phyloP scores from a whole-genome alignment of 176 grass and related monocot species.

The Oryza longistaminata region DNA sequence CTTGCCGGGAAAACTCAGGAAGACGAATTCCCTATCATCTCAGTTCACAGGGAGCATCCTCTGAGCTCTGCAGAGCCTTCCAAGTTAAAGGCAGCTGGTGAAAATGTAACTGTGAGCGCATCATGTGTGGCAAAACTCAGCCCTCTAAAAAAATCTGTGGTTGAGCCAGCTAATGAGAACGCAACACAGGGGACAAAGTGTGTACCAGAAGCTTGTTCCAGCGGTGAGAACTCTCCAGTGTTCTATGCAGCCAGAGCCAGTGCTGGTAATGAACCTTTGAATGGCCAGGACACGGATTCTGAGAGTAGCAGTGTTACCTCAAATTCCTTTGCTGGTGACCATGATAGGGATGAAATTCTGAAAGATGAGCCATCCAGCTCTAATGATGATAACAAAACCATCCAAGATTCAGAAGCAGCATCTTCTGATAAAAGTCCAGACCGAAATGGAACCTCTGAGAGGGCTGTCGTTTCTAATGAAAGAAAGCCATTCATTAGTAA shows the following conservation, averaged over 20 bases:
- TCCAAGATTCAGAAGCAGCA: slow-evolving; percentile 40
- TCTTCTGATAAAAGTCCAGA: slow-evolving; percentile 10
- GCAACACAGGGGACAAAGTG: slow-evolving; percentile 29
- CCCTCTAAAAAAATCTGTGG: slow-evolving; percentile 14
- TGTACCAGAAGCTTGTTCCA: slow-evolving; percentile 45
- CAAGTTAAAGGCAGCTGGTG: slow-evolving; percentile 25
- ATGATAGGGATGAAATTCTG: slow-evolving; percentile 49
- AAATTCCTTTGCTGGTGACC: slow-evolving; percentile 61
- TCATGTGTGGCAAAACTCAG: slow-evolving; percentile 1
- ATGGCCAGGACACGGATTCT: slow-evolving; percentile 56
- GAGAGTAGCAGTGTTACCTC: slow-evolving; percentile 77
- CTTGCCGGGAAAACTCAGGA: slow-evolving; percentile 41
- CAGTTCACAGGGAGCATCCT: slow-evolving; percentile 31
- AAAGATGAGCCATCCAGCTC: slow-evolving; percentile 40
- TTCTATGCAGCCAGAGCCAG: slow-evolving; percentile 45
- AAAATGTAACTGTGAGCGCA: slow-evolving; percentile 14
- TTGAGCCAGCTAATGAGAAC: slow-evolving; percentile 7
- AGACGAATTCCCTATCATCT: slow-evolving; percentile 42
- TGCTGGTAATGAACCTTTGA: slow-evolving; percentile 49
- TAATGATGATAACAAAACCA: slow-evolving; percentile 30
- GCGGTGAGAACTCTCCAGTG: slow-evolving; percentile 56
- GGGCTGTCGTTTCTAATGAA: slow-evolving; percentile 47
- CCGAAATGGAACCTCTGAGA: slow-evolving; percentile 37
- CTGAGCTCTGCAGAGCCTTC: not conserved
- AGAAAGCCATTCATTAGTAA: slow-evolving; percentile 69